phyloP scores from a whole-genome alignment of 805 yeast species.

The Soucietia sequanensis region DNA sequence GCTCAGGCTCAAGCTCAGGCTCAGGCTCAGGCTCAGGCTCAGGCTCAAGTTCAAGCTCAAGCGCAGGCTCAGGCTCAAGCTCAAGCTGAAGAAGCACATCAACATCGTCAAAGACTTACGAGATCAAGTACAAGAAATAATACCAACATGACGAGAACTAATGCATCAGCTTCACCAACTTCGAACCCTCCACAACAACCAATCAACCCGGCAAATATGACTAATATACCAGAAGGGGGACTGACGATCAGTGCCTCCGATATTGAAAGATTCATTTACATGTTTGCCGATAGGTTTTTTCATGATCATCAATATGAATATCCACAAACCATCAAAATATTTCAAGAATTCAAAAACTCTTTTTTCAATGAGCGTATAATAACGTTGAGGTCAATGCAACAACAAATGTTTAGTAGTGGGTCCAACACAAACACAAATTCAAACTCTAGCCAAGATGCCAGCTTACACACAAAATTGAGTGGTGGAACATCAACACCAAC shows the following conservation, averaged over 20 bases:
- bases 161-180: constrained; percentile 7
- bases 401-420: constrained; percentile 9
- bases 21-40: constrained; percentile 11
- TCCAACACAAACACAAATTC: no score
- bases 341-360: constrained; percentile 43
- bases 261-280: constrained; percentile 39
- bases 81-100: constrained; percentile 6
- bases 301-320: constrained; percentile 39
- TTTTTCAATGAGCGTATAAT: constrained; percentile 41
- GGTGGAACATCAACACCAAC: constrained; percentile 10
- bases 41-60: constrained; percentile 12
- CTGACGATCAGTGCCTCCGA: constrained; percentile 25
- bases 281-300: constrained; percentile 43
- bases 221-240: constrained; percentile 1
- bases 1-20: no score
- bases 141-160: constrained; percentile 8
- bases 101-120: constrained; percentile 4
- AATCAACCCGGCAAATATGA: neutral
- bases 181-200: no score
- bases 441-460: no score
- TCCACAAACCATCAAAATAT: constrained; percentile 42
- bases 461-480: no score
- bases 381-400: constrained; percentile 22
- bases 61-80: constrained; percentile 10
- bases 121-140: neutral